Percentiles rank a stretch among this genome's conserved stretches.
Conservation (phyloP, 495 filamentous ascomycete species). For the Oleoguttula mirabilis region DNA sequence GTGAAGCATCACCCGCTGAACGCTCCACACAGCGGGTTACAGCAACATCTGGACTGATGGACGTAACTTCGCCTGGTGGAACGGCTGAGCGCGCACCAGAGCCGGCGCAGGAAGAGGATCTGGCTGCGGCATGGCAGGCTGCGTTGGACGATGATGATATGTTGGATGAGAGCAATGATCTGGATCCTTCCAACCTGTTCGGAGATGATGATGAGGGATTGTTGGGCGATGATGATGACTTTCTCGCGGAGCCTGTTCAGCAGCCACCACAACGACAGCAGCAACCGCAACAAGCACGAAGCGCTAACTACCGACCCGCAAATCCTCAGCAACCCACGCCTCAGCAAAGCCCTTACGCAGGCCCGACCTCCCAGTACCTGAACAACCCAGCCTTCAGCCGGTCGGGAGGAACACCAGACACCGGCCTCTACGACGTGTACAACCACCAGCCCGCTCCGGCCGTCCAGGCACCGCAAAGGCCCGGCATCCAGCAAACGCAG, state of each 20-base stretch:
- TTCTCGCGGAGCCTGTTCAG: constrained; percentile 4
- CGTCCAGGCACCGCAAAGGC: constrained; percentile 28
- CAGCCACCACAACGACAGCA: constrained; percentile 5
- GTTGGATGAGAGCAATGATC: constrained; percentile 43
- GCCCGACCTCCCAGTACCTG: not conserved
- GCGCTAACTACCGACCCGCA: not conserved
- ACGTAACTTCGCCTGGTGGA: not conserved
- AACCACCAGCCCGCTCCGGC: constrained; percentile 2
- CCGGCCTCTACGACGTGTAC: constrained; percentile 18
- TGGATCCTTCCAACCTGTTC: constrained; percentile 47
- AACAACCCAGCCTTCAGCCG: constrained; percentile 5
- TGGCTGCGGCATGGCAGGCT: constrained; percentile 73
- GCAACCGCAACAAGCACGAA: not conserved
- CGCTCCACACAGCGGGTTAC: no score
- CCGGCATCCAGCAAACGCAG: constrained; percentile 33
- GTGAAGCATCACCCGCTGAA: no score
- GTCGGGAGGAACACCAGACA: constrained; percentile 16
- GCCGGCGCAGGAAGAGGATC: constrained; percentile 38
- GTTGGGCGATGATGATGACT: constrained; percentile 37
- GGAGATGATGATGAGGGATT: constrained; percentile 64
- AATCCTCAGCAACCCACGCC: constrained; percentile 5
- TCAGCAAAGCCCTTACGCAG: not conserved
- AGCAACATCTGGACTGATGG: not conserved
- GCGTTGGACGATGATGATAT: constrained; percentile 70
- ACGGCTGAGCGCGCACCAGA: not conserved